A percentile compares a stretch with the other conserved stretches of the same genome.
Conservation (phyloP, 345 rosid species). For the Gossypium stocksii region DNA sequence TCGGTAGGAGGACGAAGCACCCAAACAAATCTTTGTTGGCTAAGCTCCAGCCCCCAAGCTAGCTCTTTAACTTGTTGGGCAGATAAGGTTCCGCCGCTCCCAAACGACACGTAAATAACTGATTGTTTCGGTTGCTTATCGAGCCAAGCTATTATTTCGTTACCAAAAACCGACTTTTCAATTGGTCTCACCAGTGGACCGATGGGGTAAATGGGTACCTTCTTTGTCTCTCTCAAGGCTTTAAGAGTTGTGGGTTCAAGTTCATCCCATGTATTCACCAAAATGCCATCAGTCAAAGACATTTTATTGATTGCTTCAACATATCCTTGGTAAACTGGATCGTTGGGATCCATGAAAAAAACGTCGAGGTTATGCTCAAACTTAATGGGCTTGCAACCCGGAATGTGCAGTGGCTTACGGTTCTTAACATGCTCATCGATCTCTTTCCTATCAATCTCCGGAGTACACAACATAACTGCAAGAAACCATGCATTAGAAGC, state of each 20-base stretch:
- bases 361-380: conserved; percentile 21
- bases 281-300: conserved; percentile 37
- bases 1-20: conserved; percentile 27
- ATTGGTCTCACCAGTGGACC: conserved; percentile 41
- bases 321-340: conserved; percentile 13
- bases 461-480: conserved; percentile 25
- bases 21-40: conserved; percentile 41
- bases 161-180: neutral
- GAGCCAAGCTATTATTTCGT: conserved; percentile 38
- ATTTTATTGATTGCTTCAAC: conserved; percentile 23
- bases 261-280: conserved; percentile 49
- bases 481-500: conserved; percentile 48
- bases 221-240: conserved; percentile 21
- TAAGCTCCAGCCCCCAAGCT: conserved; percentile 61
- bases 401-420: conserved; percentile 32
- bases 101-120: conserved; percentile 59
- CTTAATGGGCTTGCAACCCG: conserved; percentile 43
- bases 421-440: conserved; percentile 24
- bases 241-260: conserved; percentile 36
- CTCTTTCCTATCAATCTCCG: conserved; percentile 22
- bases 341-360: neutral
- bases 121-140: conserved; percentile 42
- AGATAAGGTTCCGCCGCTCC: conserved; percentile 65
- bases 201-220: conserved; percentile 28
- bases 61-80: conserved; percentile 45